Base-by-base conservation (phyloP, 169 alveolate species). In the Plasmodium knowlesi region DNA sequence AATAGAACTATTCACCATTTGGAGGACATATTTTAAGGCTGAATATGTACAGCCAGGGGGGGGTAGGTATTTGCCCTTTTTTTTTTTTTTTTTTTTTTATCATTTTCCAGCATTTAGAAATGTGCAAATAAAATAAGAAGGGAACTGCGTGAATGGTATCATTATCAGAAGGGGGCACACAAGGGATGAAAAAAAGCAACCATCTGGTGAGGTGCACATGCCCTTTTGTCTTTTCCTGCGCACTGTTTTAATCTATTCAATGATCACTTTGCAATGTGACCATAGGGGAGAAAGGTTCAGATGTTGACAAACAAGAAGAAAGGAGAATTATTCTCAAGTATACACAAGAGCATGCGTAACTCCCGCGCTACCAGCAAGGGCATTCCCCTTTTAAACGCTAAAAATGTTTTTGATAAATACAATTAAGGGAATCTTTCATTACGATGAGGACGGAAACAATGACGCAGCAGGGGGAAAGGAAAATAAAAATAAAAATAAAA, bases 331-430 rank as follows among this genome's bases (percentile, higher is more conserved):
- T 9, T n/a, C 76, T 2, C n/a, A 67, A 25, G 76, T 3, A 67
- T 67, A 67, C 32, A 67, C 30, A 28, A 67, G 32, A 19, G 76
- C 37, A 25, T 67, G 37, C 76, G 12, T 67, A 28, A 22, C 37
- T 28, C 76, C 30, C 76, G 37, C 76, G 76, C 37, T 25, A 67
- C 37, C 37, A 28, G 30, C 19, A 32, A 28, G 37, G 8, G 37
- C 9, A n/a, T 14, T n/a, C 76, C 76, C n/a, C 19, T 78, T 22
- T 83, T 70, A 30, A 22, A 32, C 67, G 19, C 70, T 53, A 50
- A 73, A 76, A 86, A 86, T 86, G 93, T 76, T 32, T 70, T 34
- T 86, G 32, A 34, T 86, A 10, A 37, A 86, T 16, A 86, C 71
- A 25, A 53, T 86, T 54, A 86, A 86, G 70, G 94, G 57, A 54